Percentiles rank a stretch among this genome's conserved stretches.
Conservation (phyloP, 2,329 filamentous ascomycete genomes). For the Emericellopsis cladophorae region DNA sequence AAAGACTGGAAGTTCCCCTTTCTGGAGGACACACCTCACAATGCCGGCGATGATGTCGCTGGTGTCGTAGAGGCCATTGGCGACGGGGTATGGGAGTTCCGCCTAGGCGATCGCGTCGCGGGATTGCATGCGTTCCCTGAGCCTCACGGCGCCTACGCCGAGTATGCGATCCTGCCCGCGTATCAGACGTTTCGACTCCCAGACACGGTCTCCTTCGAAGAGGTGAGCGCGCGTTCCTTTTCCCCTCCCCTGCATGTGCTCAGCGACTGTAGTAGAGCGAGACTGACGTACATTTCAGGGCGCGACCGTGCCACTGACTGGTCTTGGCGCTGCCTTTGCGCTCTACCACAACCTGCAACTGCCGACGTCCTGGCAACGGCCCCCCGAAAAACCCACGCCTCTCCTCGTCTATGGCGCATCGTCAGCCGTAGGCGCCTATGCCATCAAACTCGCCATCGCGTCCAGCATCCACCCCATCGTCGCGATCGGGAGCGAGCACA, state of each 20-base stretch:
- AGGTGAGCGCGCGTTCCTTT: conserved; percentile 18
- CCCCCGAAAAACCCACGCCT: conserved; percentile 3
- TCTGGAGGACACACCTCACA: conserved; percentile 1
- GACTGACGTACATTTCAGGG: conserved; percentile 18
- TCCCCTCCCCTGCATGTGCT: too few relatives aligned
- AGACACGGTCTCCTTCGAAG: conserved; percentile 33
- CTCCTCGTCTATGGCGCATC: conserved; percentile 35
- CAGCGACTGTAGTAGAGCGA: neutral
- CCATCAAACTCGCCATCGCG: conserved; percentile 35
- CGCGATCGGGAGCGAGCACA: conserved; percentile 32
- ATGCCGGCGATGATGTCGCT: conserved; percentile 20
- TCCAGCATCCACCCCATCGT: conserved; percentile 47
- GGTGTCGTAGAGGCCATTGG: conserved; percentile 36
- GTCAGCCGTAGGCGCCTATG: conserved; percentile 42
- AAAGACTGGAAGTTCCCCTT: conserved; percentile 2
- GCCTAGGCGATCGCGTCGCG: conserved; percentile 42
- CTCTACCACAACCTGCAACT: conserved; percentile 32
- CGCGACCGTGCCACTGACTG: conserved; percentile 42
- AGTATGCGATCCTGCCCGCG: conserved; percentile 44
- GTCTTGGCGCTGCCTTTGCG: conserved; percentile 37
- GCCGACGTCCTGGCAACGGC: conserved; percentile 33
- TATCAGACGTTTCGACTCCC: conserved; percentile 46
- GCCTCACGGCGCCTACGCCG: conserved; percentile 42
- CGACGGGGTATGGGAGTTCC: conserved; percentile 27
- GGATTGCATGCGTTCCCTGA: neutral